A percentile compares a stretch with the other conserved stretches of the same genome.
phyloP scores from a whole-genome alignment of 805 yeast species.

The Lipomyces starkeyi region DNA sequence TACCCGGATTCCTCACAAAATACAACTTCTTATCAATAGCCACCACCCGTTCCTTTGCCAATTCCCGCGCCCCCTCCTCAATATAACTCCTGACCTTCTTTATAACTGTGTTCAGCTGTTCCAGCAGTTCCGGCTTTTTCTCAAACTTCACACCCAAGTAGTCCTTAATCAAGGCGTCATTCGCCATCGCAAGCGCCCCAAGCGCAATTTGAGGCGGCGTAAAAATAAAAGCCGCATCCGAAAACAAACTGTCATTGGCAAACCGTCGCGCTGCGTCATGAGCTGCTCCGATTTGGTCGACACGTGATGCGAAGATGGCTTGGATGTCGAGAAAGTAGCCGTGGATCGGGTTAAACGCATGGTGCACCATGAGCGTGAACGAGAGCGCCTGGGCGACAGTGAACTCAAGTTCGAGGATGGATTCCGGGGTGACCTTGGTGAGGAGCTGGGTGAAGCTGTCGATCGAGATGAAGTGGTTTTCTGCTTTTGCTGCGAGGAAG shows the following conservation, averaged over 20 bases:
- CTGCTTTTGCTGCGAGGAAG: constrained; percentile 90
- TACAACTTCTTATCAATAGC: constrained; percentile 47
- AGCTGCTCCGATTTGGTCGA: constrained; percentile 52
- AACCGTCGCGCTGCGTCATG: constrained; percentile 71
- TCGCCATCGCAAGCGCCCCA: constrained; percentile 75
- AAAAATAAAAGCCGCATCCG: constrained; percentile 76
- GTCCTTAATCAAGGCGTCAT: constrained; percentile 65
- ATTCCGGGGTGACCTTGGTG: constrained; percentile 67
- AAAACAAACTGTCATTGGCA: constrained; percentile 69
- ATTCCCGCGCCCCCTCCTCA: constrained; percentile 36
- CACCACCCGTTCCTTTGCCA: constrained; percentile 45
- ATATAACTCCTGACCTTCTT: constrained; percentile 28
- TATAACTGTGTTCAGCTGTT: constrained; percentile 28
- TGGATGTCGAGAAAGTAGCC: constrained; percentile 95
- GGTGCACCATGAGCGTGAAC: constrained; percentile 85
- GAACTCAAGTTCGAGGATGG: constrained; percentile 81
- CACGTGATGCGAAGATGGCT: constrained; percentile 51
- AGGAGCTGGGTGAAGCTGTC: constrained; percentile 76
- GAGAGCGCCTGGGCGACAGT: constrained; percentile 70
- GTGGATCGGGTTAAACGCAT: constrained; percentile 86
- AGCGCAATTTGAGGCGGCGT: constrained; percentile 97
- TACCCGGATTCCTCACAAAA: constrained; percentile 43
- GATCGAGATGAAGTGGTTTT: constrained; percentile 86
- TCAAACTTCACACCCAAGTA: constrained; percentile 72
- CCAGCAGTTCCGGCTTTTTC: constrained; percentile 38